Percentiles rank a stretch among this genome's conserved stretches.
Evolutionary conservation across 106 monocot genomes (phyloP).

Genomic region (Amphibolis antarctica): DNA sequence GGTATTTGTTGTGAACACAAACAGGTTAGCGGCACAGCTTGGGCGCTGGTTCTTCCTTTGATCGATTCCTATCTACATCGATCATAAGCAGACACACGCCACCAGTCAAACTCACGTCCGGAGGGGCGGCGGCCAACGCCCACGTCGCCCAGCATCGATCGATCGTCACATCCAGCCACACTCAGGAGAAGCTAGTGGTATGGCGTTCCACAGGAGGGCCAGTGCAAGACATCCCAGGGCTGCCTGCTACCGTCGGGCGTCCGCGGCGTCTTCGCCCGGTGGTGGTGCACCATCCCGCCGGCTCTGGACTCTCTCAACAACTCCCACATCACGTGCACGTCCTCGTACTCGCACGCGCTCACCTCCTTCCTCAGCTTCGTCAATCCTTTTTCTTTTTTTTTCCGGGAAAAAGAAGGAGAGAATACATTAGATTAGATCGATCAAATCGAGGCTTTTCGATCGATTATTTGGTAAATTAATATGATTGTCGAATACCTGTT

Average conservation of each 20-base stretch:
- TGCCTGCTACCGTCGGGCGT: neutral
- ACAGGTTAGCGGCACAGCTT: no score
- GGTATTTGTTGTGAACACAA: no score
- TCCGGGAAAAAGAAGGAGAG: neutral
- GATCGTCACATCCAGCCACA: no score
- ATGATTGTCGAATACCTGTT: constrained; percentile 17
- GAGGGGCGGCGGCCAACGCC: no score
- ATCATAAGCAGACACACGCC: no score
- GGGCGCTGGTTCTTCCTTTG: no score
- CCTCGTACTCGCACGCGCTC: constrained; percentile 68
- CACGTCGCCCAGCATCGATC: no score
- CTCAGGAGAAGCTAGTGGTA: no score
- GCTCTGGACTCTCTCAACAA: constrained; percentile 20
- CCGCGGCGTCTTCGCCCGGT: neutral
- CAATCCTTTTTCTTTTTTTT: no score
- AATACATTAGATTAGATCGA: neutral
- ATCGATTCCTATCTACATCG: no score
- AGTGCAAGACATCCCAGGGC: neutral
- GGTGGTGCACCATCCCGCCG: neutral
- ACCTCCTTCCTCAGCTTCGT: constrained; percentile 41
- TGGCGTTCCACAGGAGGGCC: neutral
- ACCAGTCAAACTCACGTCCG: no score
- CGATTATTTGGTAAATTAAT: neutral
- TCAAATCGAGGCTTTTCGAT: neutral
- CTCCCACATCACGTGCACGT: constrained; percentile 62